These are phyloP conservation scores for Macadamia tetraphylla DNA, from an alignment of 164 flowering plant genomes.

Conservation along the genomic window DNA sequence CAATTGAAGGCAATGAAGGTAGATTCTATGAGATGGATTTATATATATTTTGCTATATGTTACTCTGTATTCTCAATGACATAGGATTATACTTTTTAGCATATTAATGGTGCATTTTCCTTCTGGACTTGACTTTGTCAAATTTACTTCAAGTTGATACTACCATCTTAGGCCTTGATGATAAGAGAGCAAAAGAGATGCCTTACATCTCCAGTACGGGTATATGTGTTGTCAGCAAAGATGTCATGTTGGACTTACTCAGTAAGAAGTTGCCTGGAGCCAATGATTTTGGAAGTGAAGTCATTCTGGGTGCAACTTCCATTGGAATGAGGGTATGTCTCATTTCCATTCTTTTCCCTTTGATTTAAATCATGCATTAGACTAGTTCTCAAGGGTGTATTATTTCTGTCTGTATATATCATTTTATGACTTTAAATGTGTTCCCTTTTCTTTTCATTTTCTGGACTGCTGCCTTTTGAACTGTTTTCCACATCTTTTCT, in stretches of 20 bases:
- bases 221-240: constrained; percentile 91
- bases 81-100: background rate
- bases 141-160: constrained; percentile 55
- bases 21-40: background rate
- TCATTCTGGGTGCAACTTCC: constrained; percentile 92
- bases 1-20: constrained; percentile 83
- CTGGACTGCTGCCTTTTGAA: background rate
- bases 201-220: constrained; percentile 98
- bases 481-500: background rate
- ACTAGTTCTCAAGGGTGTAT: background rate
- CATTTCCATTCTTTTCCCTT: background rate
- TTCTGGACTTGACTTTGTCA: background rate
- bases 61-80: background rate
- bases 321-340: constrained; percentile 74
- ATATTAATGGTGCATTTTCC: background rate
- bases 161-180: constrained; percentile 81
- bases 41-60: background rate
- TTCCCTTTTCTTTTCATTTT: too few species aligned
- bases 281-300: constrained; percentile 98
- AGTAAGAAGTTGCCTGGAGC: constrained; percentile 86
- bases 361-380: background rate
- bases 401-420: too few species aligned
- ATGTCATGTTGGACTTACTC: constrained; percentile 78
- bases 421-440: too few species aligned
- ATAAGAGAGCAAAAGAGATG: constrained; percentile 90